Evolutionary conservation across 2,329 filamentous ascomycete species (phyloP).

Genomic region (Aspergillus candidus): DNA sequence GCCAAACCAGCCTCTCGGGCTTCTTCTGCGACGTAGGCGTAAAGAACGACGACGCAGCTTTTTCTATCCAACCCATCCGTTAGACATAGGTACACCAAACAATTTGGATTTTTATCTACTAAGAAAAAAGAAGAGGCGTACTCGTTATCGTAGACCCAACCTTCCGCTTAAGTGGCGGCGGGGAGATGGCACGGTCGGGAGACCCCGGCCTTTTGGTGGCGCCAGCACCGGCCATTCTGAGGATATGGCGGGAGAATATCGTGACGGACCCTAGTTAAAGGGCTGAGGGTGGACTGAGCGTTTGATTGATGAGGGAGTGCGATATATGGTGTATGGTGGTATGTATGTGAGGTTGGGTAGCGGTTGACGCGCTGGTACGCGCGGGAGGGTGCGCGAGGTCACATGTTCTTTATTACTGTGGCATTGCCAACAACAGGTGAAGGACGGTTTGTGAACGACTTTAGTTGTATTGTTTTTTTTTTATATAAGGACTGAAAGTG

Average conservation of each 20-base stretch:
- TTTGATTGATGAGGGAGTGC: conserved; percentile 1
- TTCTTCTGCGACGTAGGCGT: conserved; percentile 79
- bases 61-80: conserved; percentile 17
- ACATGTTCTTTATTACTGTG: conserved; percentile 25
- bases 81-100: no score
- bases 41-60: conserved; percentile 76
- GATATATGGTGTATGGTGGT: not conserved
- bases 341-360: not conserved
- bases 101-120: no score
- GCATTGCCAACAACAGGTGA: not conserved
- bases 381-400: conserved; percentile 30
- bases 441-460: not conserved
- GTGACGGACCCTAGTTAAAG: not conserved
- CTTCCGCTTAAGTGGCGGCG: conserved; percentile 52
- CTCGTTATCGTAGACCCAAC: conserved; percentile 51
- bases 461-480: conserved; percentile 1
- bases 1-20: conserved; percentile 68
- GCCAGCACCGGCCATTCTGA: conserved; percentile 25
- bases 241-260: conserved; percentile 5
- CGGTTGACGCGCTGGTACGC: conserved; percentile 22
- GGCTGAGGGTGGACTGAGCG: conserved; percentile 6
- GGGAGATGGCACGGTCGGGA: conserved; percentile 45
- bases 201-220: conserved; percentile 33
- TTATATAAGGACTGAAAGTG: not conserved
- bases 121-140: conserved; percentile 19